Evolutionary conservation across 441 rosid genomes (phyloP).

Genomic region (California macrophylla): DNA sequence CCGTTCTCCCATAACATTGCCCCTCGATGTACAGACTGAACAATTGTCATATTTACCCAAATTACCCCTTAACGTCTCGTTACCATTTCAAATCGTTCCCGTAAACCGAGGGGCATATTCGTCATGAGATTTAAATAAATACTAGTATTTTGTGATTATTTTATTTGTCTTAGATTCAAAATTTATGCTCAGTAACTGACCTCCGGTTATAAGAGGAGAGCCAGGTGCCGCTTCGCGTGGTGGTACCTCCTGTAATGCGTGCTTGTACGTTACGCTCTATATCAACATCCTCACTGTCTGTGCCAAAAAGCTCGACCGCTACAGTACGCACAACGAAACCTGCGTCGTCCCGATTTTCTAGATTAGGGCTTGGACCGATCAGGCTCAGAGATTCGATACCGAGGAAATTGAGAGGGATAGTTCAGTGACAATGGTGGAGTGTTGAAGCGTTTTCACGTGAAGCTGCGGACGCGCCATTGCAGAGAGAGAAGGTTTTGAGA

Average conservation of each 20-base stretch:
- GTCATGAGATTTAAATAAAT: conserved; percentile 16
- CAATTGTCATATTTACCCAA: neutral
- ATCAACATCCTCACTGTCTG: conserved; percentile 4
- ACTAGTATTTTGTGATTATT: neutral
- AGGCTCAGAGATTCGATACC: conserved; percentile 4
- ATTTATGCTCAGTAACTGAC: conserved; percentile 29
- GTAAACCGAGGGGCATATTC: conserved; percentile 9
- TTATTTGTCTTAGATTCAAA: conserved; percentile 29
- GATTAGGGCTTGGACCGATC: conserved; percentile 33
- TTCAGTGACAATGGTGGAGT: conserved; percentile 7
- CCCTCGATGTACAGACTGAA: conserved; percentile 16
- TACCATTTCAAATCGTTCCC: neutral
- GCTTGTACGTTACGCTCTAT: conserved; percentile 26
- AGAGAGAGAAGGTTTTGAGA: conserved; percentile 16
- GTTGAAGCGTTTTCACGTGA: conserved; percentile 16
- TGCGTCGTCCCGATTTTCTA: conserved; percentile 27
- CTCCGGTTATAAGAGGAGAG: neutral
- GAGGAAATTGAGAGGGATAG: conserved; percentile 7
- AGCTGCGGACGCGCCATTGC: conserved; percentile 1
- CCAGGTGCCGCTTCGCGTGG: conserved; percentile 12
- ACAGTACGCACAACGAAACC: conserved; percentile 28
- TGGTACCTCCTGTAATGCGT: conserved; percentile 23
- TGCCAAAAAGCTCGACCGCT: conserved; percentile 7
- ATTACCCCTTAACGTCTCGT: neutral
- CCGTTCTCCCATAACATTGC: conserved; percentile 24